Conservation (phyloP, 2,329 filamentous ascomycete species). For the Ophidiomyces ophidiicola region DNA sequence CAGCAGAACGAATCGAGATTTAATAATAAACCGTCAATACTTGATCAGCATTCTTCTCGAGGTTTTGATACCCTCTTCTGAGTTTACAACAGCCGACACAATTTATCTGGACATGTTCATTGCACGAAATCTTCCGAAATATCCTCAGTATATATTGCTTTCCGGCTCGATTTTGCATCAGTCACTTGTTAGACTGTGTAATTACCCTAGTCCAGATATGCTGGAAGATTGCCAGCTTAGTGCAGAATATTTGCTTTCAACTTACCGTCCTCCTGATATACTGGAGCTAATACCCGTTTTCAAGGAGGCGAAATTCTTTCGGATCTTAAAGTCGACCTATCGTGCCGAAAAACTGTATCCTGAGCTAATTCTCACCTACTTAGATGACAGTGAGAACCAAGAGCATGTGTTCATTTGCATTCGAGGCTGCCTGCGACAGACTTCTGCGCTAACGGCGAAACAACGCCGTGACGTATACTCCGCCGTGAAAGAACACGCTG, state of each 20-base stretch:
- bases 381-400: constrained; percentile 70
- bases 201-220: constrained; percentile 66
- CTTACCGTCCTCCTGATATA: constrained; percentile 81
- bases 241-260: constrained; percentile 83
- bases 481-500: constrained; percentile 54
- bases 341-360: constrained; percentile 66
- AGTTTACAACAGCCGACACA: constrained; percentile 68
- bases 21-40: constrained; percentile 79
- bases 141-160: constrained; percentile 85
- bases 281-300: constrained; percentile 64
- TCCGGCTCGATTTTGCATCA: constrained; percentile 74
- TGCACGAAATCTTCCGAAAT: constrained; percentile 88
- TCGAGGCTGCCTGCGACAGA: constrained; percentile 56
- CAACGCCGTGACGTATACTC: constrained; percentile 60
- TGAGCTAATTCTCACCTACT: constrained; percentile 65
- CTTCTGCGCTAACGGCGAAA: constrained; percentile 51
- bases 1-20: constrained; percentile 42
- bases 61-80: constrained; percentile 55
- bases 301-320: constrained; percentile 68
- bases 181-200: constrained; percentile 70
- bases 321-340: constrained; percentile 83
- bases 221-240: constrained; percentile 94
- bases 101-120: constrained; percentile 99
- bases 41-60: constrained; percentile 82
- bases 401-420: constrained; percentile 69